phyloP scores from a whole-genome alignment of 2,329 filamentous ascomycete genomes.

The Colletotrichum graminicola region DNA sequence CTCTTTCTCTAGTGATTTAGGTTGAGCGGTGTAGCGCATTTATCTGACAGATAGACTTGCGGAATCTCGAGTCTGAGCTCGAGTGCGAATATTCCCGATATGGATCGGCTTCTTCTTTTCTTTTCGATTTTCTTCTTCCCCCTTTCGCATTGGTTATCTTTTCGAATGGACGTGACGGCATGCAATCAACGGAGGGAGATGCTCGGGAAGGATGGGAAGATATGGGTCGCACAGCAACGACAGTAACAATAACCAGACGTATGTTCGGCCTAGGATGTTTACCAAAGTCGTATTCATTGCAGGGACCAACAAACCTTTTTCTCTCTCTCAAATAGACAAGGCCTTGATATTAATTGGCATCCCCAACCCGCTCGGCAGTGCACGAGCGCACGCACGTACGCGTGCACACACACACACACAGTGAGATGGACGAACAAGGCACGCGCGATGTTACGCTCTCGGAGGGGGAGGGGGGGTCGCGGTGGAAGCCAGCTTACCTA shows the following conservation, averaged over 20 bases:
- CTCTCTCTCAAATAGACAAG: constrained; percentile 1
- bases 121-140: too few species aligned
- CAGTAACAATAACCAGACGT: not conserved
- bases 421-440: not conserved
- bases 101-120: not conserved
- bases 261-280: not conserved
- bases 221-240: not conserved
- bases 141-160: not conserved
- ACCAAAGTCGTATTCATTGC: not conserved
- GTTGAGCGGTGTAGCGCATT: not conserved
- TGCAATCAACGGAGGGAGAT: not conserved
- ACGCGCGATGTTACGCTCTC: constrained; percentile 15
- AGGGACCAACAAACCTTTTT: not conserved
- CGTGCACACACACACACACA: not conserved
- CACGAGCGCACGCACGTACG: not conserved
- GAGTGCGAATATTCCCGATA: not conserved
- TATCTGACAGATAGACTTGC: not conserved
- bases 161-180: not conserved
- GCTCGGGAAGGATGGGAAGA: not conserved
- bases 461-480: not conserved
- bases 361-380: constrained; percentile 12
- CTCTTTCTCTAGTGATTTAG: not conserved
- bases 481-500: not conserved
- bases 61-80: not conserved
- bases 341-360: not conserved